phyloP scores from a whole-genome alignment of 345 rosid species.

The Eucalyptus pauciflora region DNA sequence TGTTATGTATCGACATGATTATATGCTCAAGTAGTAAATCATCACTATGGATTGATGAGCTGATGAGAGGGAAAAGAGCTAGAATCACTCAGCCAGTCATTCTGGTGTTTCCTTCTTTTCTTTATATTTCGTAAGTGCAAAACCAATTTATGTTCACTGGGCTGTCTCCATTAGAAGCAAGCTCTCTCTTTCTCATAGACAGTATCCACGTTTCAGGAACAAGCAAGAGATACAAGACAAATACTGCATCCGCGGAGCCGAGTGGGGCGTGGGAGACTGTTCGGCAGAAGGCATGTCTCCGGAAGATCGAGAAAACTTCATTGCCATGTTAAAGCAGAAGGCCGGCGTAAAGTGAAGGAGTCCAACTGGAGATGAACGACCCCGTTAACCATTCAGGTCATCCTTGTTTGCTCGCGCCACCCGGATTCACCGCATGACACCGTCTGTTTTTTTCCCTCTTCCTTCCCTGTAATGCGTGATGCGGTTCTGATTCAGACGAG shows the following conservation, averaged over 20 bases:
- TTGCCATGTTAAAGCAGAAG: conserved; percentile 64
- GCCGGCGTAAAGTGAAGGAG: conserved; percentile 19
- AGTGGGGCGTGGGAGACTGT: conserved; percentile 97
- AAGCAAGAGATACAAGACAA: conserved; percentile 51
- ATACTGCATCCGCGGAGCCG: conserved; percentile 86
- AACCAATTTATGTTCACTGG: background rate
- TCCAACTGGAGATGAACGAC: background rate
- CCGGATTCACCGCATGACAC: background rate
- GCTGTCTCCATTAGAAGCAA: background rate
- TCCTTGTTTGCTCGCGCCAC: background rate
- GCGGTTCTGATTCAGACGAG: background rate
- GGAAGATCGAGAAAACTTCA: conserved; percentile 69
- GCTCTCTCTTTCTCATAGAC: background rate
- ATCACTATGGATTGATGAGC: background rate
- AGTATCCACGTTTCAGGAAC: conserved; percentile 33
- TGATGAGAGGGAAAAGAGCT: background rate
- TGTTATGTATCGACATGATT: background rate
- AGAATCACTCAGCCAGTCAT: background rate
- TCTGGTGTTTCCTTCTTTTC: background rate
- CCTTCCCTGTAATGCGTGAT: background rate
- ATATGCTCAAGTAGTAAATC: background rate
- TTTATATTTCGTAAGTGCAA: background rate
- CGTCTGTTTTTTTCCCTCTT: background rate
- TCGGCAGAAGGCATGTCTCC: conserved; percentile 75
- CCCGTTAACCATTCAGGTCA: background rate